Percentiles rank a stretch among this genome's conserved stretches.
phyloP scores from a whole-genome alignment of 2,329 filamentous ascomycete genomes.

The Colletotrichum melonis region DNA sequence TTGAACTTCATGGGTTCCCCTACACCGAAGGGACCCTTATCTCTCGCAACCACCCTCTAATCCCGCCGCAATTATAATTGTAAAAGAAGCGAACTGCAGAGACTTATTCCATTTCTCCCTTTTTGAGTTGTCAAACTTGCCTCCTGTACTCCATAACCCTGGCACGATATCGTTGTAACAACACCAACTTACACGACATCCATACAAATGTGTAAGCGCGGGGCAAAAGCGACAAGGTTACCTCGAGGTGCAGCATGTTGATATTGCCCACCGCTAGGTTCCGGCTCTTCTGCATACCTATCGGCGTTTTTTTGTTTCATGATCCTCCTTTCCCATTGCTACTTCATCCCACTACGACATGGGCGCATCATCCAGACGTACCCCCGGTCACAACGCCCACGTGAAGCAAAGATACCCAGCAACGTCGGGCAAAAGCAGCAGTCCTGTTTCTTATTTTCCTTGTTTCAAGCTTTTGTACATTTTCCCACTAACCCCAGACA shows the following conservation, averaged over 20 bases:
- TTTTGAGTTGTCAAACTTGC: background rate
- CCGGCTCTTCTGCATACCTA: background rate
- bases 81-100: background rate
- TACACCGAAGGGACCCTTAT: slow-evolving; percentile 12
- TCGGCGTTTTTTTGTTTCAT: slow-evolving; percentile 20
- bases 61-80: background rate
- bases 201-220: slow-evolving; percentile 11
- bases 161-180: background rate
- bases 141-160: background rate
- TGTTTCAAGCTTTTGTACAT: slow-evolving; percentile 24
- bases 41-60: slow-evolving; percentile 6
- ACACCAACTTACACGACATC: background rate
- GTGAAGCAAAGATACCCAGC: background rate
- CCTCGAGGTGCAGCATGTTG: background rate
- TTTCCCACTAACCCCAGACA: background rate
- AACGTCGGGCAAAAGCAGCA: background rate
- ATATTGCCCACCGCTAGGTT: background rate
- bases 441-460: slow-evolving; percentile 1
- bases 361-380: background rate
- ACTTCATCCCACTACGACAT: background rate
- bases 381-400: background rate
- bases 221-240: background rate
- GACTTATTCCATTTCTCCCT: background rate
- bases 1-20: background rate
- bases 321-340: background rate